phyloP scores from a whole-genome alignment of 2,329 filamentous ascomycete species.

The Nannizziopsis arthrosporioides region DNA sequence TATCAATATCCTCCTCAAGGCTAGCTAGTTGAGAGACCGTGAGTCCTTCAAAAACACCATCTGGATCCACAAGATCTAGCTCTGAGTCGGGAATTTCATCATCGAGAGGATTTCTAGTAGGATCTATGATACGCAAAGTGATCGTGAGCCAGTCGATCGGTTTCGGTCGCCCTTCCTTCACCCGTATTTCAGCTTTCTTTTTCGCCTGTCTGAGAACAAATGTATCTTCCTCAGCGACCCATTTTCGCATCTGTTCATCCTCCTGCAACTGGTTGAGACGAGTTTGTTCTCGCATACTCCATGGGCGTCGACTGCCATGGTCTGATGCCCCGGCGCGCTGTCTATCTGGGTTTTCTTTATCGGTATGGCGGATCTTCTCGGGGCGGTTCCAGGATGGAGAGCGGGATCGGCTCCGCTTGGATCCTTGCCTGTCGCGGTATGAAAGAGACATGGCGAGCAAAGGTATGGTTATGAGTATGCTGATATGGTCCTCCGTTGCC shows the following conservation, averaged over 20 bases:
- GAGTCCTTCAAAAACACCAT: conserved; percentile 65
- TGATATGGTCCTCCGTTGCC: background rate
- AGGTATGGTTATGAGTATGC: background rate
- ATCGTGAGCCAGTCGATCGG: conserved; percentile 91
- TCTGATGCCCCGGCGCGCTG: conserved; percentile 18
- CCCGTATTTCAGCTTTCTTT: conserved; percentile 92
- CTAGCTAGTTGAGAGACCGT: conserved; percentile 56
- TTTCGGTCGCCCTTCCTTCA: conserved; percentile 79
- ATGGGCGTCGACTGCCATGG: conserved; percentile 18
- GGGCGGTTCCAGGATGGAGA: conserved; percentile 33
- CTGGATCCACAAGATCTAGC: conserved; percentile 67
- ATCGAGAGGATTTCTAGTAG: conserved; percentile 64
- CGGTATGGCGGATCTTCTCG: conserved; percentile 28
- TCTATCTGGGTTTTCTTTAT: conserved; percentile 16
- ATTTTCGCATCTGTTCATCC: conserved; percentile 66
- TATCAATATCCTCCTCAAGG: conserved; percentile 70
- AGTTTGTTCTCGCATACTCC: conserved; percentile 32
- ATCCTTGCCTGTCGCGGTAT: conserved; percentile 24
- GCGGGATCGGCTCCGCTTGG: conserved; percentile 33
- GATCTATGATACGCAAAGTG: conserved; percentile 76
- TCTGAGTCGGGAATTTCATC: conserved; percentile 71
- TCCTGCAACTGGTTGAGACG: conserved; percentile 50
- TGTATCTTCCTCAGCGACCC: conserved; percentile 87
- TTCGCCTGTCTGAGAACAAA: conserved; percentile 96
- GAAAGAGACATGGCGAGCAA: conserved; percentile 24